Evolutionary conservation across 2,329 filamentous ascomycete genomes (phyloP), one percentile per base, ranked within the genome.

Genomic region (Colletotrichum higginsianum): DNA sequence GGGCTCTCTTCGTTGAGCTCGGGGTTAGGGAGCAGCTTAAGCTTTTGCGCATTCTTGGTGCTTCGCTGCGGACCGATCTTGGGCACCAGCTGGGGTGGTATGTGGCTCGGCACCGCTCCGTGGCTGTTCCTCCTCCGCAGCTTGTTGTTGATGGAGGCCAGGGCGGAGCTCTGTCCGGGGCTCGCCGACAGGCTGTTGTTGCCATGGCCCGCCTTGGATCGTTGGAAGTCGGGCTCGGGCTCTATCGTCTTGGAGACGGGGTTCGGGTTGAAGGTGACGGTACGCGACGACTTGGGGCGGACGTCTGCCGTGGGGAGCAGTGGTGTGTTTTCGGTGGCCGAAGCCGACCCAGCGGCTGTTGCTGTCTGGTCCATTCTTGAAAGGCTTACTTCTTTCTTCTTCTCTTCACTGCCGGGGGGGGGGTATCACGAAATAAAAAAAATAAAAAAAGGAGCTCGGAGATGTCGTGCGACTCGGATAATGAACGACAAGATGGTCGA

Each of bases 31-130:
- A 99, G 86, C n/a, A 99, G 88, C 84, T 99, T 99, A 73, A 99
- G 88, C 84, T 99, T 99, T 85, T 98, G 95, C 2, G 94, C 94
- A 75, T 94, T 98, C 82, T 98, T 97, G 30, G 95, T 97, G 67
- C 95, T 98, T 81, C 96, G 87, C 81, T 99, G 96, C 0, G 96
- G 96, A 2, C 96, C 96, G 70, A 98, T 94, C 83, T 98, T 98
- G 63, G 88, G 82, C 2, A 79, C 72, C 15, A 82, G 78, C 9
- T 82, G 79, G 46, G 82, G 77, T 35, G 79, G 76, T 47, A 81
- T 75, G 66, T 82, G 81, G 46, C 82, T 79, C 47, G 81, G 79
- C 2, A 84, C 80, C 23, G 80, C 82, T 21, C 94, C 92, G 77
- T 94, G 92, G 81, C 94, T 97, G 78, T 98, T 96, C 75, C 95